Conservation (phyloP, 768 basidiomycete species). For the Russula lepida region DNA sequence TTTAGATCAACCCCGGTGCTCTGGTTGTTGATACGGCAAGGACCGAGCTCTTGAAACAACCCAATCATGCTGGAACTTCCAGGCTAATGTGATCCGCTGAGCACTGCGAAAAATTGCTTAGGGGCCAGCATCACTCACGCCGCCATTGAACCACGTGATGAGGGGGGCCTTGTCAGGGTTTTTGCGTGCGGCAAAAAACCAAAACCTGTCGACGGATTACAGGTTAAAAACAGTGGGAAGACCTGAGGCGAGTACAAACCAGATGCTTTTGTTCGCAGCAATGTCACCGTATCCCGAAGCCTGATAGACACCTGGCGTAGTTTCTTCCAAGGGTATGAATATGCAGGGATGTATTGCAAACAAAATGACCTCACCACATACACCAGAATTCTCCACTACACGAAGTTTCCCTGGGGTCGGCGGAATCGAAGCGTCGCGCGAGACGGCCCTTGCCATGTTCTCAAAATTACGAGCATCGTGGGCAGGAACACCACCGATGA, state of each 20-base stretch:
- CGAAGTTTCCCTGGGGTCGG: constrained; percentile 42
- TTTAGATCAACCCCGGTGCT: constrained; percentile 48
- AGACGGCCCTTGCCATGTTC: background rate
- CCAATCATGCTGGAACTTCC: constrained; percentile 51
- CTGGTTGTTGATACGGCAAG: constrained; percentile 63
- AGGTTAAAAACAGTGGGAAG: background rate
- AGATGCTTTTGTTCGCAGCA: constrained; percentile 46
- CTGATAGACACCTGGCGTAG: constrained; percentile 51
- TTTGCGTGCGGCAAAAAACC: constrained; percentile 58
- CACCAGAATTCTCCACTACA: constrained; percentile 50
- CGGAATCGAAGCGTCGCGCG: constrained; percentile 9
- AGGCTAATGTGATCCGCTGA: constrained; percentile 22
- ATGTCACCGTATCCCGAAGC: constrained; percentile 60
- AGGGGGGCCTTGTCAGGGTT: constrained; percentile 55
- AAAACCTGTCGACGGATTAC: constrained; percentile 39
- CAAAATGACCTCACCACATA: constrained; percentile 38
- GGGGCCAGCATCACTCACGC: constrained; percentile 23
- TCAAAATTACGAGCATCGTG: background rate
- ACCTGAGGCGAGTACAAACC: constrained; percentile 28
- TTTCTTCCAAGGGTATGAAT: constrained; percentile 31
- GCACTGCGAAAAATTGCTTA: background rate
- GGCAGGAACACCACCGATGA: constrained; percentile 39
- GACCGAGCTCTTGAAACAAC: constrained; percentile 89
- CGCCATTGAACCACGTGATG: constrained; percentile 58
- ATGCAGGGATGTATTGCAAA: background rate